Percentiles rank a stretch among this genome's conserved stretches.
Conservation (phyloP, 352 stramenopile genomes). For the Aphanomyces invadans region DNA sequence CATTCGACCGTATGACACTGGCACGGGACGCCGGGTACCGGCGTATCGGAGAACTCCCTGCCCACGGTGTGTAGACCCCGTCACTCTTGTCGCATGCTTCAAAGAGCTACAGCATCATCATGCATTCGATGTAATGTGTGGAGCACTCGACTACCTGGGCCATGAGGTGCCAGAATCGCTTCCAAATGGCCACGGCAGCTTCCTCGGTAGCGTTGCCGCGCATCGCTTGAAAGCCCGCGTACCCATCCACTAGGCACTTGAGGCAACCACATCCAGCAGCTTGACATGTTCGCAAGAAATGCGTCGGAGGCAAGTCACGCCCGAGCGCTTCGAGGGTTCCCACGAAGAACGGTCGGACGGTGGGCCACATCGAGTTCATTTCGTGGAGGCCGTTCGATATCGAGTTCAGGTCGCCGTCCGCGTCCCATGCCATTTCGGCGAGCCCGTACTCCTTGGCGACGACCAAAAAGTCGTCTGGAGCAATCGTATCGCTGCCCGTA, state of each 20-base stretch:
- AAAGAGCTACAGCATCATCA: conserved; percentile 29
- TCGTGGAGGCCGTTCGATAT: conserved; percentile 58
- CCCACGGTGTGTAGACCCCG: conserved; percentile 27
- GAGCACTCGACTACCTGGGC: conserved; percentile 31
- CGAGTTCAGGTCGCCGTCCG: conserved; percentile 56
- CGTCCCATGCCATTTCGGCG: conserved; percentile 56
- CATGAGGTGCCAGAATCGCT: conserved; percentile 77
- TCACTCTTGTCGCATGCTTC: conserved; percentile 58
- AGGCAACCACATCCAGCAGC: conserved; percentile 68
- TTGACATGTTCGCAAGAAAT: conserved; percentile 62
- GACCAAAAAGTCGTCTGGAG: conserved; percentile 56
- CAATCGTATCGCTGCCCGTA: conserved; percentile 46
- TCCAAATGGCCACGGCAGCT: conserved; percentile 48
- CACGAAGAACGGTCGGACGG: conserved; percentile 53
- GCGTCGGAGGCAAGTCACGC: conserved; percentile 36
- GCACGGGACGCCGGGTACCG: conserved; percentile 39
- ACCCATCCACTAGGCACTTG: conserved; percentile 76
- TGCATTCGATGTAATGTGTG: neutral
- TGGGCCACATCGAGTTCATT: conserved; percentile 53
- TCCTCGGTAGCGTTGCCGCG: conserved; percentile 31
- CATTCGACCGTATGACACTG: conserved; percentile 33
- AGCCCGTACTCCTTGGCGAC: conserved; percentile 71
- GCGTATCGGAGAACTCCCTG: conserved; percentile 27
- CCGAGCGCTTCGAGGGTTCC: conserved; percentile 56
- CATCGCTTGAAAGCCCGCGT: conserved; percentile 75